Evolutionary conservation across 352 stramenopile genomes (phyloP).

Genomic region (Blastocystis sp.): DNA sequence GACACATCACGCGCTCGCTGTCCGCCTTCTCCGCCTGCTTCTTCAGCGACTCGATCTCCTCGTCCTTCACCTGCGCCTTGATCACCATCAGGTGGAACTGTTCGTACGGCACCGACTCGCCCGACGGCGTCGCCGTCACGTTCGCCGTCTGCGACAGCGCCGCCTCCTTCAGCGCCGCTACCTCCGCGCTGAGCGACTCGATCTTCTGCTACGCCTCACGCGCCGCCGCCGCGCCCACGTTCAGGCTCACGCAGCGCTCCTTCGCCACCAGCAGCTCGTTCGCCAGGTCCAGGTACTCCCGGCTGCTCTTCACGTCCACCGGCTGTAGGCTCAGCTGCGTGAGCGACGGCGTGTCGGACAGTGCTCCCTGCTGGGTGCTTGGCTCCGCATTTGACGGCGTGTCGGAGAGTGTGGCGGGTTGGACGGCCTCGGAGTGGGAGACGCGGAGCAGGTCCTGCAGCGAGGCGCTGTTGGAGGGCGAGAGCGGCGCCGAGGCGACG

Average conservation of each 20-base stretch:
- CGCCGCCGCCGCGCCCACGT: not conserved
- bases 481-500: not conserved
- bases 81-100: constrained; percentile 38
- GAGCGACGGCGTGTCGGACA: not conserved
- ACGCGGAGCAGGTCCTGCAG: constrained; percentile 15
- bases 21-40: constrained; percentile 21
- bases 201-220: constrained; percentile 46
- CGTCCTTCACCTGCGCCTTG: constrained; percentile 43
- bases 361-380: no score
- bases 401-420: no score
- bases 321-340: not conserved
- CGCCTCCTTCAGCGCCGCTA: constrained; percentile 4
- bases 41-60: constrained; percentile 22
- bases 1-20: constrained; percentile 33
- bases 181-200: constrained; percentile 19
- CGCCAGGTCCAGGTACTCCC: constrained; percentile 48
- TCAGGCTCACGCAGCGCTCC: constrained; percentile 29
- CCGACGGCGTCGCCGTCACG: not conserved
- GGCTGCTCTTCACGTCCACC: not conserved
- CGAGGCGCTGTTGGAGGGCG: not conserved
- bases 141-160: not conserved
- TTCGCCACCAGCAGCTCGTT: constrained; percentile 48
- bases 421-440: no score
- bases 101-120: constrained; percentile 5
- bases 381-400: no score